Evolutionary conservation across 768 basidiomycete species (phyloP), one percentile per base, ranked within the genome.

Genomic region (Lactifluus pinguis): DNA sequence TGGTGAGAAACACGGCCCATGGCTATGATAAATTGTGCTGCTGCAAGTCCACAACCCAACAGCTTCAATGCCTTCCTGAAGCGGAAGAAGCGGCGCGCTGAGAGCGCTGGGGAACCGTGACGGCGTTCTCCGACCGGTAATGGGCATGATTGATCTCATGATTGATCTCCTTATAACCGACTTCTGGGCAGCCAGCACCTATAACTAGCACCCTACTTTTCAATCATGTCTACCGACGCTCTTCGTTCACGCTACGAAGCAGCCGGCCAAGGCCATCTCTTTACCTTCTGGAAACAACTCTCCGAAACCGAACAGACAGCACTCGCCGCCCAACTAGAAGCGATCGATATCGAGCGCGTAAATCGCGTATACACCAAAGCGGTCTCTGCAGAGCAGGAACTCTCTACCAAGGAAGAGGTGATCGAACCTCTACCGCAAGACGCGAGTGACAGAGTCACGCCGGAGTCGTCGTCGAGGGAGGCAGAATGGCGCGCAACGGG

Each of bases 191-290:
- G 32, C 32, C 32, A 34, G 32, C 32, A 34, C 32, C 32, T 4
- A n/a, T 34, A 34, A 1, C 38, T 13, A 38, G 17, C 41, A 17
- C 1, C 41, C 15, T 42, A 42, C 13, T 19, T 39, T 32, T 48
- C 57, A 36, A 36, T 41, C 55, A 85, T 87, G 83, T 73, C 83
- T 64, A 74, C 77, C 72, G 80, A 84, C 70, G 68, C 75, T 61
- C 79, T 83, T 68, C 81, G 77, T 65, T 67, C 79, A 60, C 82
- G 80, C 65, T 98, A 91, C 76, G 77, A 86, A 64, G 77, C 81
- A 51, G 92, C 93, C 51, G 85, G 83, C 59, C 97, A 99, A 77
- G 85, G 74, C 63, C 97, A 98, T 71, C 82, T 98, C 69, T 82
- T 98, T 73, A 79, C 84, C 38, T 97, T 95, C 78, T 97, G 86